Conservation (phyloP, 257 asterid genomes). For the Fraxinus americana region DNA sequence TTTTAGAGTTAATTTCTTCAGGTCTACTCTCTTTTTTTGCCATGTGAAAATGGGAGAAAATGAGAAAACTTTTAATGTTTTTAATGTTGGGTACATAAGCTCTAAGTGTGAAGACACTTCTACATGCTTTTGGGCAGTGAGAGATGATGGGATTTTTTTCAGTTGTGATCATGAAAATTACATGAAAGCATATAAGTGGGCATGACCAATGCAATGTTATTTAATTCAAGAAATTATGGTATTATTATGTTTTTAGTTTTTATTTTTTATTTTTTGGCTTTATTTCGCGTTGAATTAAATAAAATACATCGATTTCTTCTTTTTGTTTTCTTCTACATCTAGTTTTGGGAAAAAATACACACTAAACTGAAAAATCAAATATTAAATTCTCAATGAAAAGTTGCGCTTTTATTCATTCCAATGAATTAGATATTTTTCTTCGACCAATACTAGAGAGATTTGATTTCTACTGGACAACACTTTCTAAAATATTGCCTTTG, state of each 20-base stretch:
- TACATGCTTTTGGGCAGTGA: constrained; percentile 46
- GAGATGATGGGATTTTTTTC: constrained; percentile 43
- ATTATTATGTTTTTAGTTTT: background rate
- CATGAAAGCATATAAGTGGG: constrained; percentile 32
- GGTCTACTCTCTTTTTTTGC: constrained; percentile 47
- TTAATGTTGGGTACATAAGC: constrained; percentile 41
- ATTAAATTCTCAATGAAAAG: no score
- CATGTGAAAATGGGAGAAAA: constrained; percentile 32
- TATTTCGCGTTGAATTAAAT: background rate
- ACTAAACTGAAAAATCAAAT: no score
- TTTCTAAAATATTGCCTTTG: no score
- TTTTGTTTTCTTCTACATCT: background rate
- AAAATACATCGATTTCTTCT: background rate
- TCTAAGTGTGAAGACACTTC: constrained; percentile 48
- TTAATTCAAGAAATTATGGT: background rate
- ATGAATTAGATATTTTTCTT: no score
- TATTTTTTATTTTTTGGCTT: background rate
- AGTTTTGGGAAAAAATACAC: no score
- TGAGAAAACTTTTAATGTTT: constrained; percentile 30
- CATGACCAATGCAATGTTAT: background rate
- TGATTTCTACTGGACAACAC: no score
- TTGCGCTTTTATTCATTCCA: no score
- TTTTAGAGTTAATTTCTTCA: constrained; percentile 43
- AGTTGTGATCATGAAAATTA: constrained; percentile 39
- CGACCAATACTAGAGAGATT: no score